Evolutionary conservation across 1,284 basidiomycete species (phyloP), one percentile per base, ranked within the genome.

Genomic region (Hymenochaete sp.): DNA sequence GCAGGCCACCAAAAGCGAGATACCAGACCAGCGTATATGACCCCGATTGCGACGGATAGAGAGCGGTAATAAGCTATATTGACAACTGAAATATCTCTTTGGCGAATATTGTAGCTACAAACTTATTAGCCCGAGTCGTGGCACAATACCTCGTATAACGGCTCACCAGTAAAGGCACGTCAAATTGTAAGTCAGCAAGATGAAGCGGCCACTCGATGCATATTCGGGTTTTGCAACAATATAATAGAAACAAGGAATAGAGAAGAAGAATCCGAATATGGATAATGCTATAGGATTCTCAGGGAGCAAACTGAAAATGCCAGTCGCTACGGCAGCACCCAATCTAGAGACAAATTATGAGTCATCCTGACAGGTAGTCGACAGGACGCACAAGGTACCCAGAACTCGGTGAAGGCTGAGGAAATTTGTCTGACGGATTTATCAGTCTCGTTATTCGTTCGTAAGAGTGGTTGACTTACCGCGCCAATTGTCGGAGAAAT

Each of bases 1-100:
- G 88, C 79, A 1, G 95, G 93, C 93, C 93, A 98, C 81, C 93
- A 91, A 52, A 86, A 83, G 38, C 89, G 72, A 4, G 89, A 93
- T 10, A 97, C 79, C 22, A 96, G 63, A 2, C 82, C 77, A 0
- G 92, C 93, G 85, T 89, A 98, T 1, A 93, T 61, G 0, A 95
- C 90, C 11, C 93, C 93, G 4, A 78, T 73, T 0, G 77, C 82
- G n/a, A 98, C 93, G 18, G 91, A 76, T 3, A 83, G 58, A 0
- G 83, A 82, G 44, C 93, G 82, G 56, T 82, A 76, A 36, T 76
- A 68, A 0, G 90, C 93, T 39, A 96, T 79, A 31, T 77, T 65
- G 27, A 81, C 59, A 0, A 91, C 82, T 2, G 82, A 75, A 3
- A 84, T 57, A 48, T 90, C 82, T 18, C 70, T 65, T 31, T 82